Evolutionary conservation across 2,329 filamentous ascomycete genomes (phyloP).

Genomic region (Ceratocystis eucalypticola): DNA sequence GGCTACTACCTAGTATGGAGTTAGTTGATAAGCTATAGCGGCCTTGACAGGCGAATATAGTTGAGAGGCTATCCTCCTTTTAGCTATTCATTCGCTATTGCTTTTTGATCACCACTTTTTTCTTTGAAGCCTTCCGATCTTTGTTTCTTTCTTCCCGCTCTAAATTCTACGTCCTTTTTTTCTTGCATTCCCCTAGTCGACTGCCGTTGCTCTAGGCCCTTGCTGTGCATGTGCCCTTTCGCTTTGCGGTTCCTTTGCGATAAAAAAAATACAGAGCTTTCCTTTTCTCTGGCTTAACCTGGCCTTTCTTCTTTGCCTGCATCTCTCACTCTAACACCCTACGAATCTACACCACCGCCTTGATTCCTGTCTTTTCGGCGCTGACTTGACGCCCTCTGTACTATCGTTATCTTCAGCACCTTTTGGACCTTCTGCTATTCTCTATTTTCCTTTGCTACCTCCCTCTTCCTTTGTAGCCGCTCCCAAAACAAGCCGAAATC

Average conservation of each 20-base stretch:
- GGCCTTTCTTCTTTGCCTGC: slow-evolving; percentile 5
- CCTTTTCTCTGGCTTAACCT: slow-evolving; percentile 18
- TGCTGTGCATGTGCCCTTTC: not conserved
- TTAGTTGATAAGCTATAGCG: not conserved
- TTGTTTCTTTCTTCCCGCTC: not conserved
- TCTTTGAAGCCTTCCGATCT: not conserved
- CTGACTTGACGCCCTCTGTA: not conserved
- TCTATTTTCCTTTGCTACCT: not conserved
- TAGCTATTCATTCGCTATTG: not conserved
- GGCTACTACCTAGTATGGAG: not conserved
- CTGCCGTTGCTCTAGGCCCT: not conserved
- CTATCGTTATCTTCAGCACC: not conserved
- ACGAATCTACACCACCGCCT: no score
- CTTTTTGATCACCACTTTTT: not conserved
- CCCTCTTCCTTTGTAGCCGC: not conserved
- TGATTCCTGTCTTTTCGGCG: no score
- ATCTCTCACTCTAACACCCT: not conserved
- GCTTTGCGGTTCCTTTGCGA: not conserved
- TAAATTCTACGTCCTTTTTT: not conserved
- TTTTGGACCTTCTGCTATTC: not conserved
- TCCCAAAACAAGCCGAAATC: no score
- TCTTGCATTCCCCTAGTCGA: not conserved
- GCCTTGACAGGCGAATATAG: no score
- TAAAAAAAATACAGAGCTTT: slow-evolving; percentile 6
- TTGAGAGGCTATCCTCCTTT: no score